Conservation (phyloP, 768 basidiomycete species). For the Termitomyces sp. region DNA sequence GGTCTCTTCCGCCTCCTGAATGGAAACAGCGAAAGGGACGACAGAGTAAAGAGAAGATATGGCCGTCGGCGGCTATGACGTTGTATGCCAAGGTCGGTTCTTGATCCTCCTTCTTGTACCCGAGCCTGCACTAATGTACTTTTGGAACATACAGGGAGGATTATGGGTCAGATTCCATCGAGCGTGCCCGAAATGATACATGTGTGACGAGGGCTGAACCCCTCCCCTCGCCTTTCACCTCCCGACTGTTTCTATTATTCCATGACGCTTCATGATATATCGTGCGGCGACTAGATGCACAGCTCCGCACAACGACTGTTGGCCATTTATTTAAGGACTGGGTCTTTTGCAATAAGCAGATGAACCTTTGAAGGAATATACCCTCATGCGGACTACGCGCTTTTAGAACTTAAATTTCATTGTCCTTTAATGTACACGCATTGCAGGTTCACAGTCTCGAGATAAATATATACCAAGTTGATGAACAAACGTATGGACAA, state of each 20-base stretch:
- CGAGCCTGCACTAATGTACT: background rate
- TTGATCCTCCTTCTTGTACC: too few relatives aligned
- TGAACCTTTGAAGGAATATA: background rate
- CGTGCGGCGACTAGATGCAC: background rate
- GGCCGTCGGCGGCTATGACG: conserved; percentile 61
- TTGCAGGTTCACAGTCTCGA: background rate
- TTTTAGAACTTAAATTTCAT: background rate
- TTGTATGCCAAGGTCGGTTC: conserved; percentile 57
- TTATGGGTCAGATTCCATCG: conserved; percentile 51
- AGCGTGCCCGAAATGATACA: conserved; percentile 11
- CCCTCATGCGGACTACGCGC: background rate
- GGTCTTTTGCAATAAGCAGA: background rate
- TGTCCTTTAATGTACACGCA: background rate
- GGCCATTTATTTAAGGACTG: background rate
- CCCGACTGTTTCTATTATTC: too few relatives aligned
- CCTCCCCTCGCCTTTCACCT: background rate
- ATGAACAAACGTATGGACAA: background rate
- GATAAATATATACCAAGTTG: background rate
- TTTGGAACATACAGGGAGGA: conserved; percentile 38
- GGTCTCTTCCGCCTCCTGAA: conserved; percentile 54
- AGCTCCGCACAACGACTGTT: background rate
- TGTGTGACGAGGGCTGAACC: background rate
- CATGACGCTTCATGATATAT: background rate
- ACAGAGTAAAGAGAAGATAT: conserved; percentile 52
- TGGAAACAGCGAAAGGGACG: conserved; percentile 49